Conservation (phyloP, 2,329 filamentous ascomycete genomes). For the Sclerotinia borealis region DNA sequence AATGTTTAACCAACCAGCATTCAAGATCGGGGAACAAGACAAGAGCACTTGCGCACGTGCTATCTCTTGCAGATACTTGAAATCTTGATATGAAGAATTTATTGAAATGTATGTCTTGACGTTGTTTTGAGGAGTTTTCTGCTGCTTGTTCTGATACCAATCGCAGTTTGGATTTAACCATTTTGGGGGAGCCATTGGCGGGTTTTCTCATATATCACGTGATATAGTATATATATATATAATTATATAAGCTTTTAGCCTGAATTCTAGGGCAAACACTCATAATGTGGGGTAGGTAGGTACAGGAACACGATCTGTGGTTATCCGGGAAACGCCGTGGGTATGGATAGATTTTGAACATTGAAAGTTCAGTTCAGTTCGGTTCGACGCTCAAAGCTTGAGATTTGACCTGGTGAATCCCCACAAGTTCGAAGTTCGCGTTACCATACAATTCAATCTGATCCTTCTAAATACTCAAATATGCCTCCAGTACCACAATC, state of each 20-base stretch:
- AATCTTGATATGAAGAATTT: background rate
- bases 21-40: constrained; percentile 5
- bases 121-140: too few relatives aligned
- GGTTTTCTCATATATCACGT: too few relatives aligned
- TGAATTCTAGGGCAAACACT: too few relatives aligned
- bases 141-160: too few relatives aligned
- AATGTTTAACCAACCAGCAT: background rate
- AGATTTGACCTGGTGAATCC: background rate
- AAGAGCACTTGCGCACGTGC: constrained; percentile 6
- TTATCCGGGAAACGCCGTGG: background rate
- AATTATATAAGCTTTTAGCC: too few relatives aligned
- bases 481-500: constrained; percentile 12
- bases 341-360: background rate
- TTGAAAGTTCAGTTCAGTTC: too few relatives aligned
- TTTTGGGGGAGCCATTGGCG: too few relatives aligned
- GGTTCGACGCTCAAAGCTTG: background rate
- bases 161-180: too few relatives aligned
- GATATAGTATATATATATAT: too few relatives aligned
- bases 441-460: background rate
- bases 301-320: background rate
- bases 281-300: background rate
- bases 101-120: too few relatives aligned
- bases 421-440: background rate
- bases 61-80: constrained; percentile 4
- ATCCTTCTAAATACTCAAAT: background rate